These are phyloP conservation scores for Hyaloscypha hepaticicola DNA, from an alignment of 495 filamentous ascomycete species.

Conservation along the genomic window DNA sequence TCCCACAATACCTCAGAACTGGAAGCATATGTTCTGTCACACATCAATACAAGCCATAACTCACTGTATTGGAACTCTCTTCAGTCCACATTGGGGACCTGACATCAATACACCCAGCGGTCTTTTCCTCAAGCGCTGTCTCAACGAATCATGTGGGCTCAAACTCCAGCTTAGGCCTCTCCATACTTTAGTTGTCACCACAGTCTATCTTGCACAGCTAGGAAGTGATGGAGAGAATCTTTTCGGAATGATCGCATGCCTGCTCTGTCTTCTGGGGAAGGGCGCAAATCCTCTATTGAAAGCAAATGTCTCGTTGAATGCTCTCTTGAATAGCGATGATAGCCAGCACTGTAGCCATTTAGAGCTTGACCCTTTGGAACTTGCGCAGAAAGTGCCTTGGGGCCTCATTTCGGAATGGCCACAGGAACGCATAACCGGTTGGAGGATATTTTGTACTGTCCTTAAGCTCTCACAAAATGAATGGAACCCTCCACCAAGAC, in stretches of 20 bases:
- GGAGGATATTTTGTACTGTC: constrained; percentile 19
- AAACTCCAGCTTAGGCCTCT: constrained; percentile 39
- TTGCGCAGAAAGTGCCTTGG: constrained; percentile 15
- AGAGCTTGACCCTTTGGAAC: constrained; percentile 15
- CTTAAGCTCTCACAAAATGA: constrained; percentile 17
- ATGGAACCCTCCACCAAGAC: constrained; percentile 1
- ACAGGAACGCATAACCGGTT: constrained; percentile 19
- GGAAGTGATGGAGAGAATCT: constrained; percentile 39
- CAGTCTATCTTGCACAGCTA: constrained; percentile 35
- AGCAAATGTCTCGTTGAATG: constrained; percentile 25
- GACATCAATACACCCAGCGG: constrained; percentile 38
- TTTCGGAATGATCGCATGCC: constrained; percentile 42
- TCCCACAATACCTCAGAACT: constrained; percentile 34
- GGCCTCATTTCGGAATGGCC: constrained; percentile 18
- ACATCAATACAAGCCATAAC: constrained; percentile 39
- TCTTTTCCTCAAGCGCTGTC: constrained; percentile 38
- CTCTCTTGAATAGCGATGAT: constrained; percentile 16
- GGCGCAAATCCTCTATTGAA: constrained; percentile 29
- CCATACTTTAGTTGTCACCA: constrained; percentile 37
- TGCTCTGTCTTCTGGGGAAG: constrained; percentile 38
- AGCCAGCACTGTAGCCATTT: constrained; percentile 14
- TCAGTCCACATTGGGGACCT: constrained; percentile 22
- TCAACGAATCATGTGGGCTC: constrained; percentile 31
- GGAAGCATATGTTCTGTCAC: constrained; percentile 48
- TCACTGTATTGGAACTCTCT: constrained; percentile 38